Base-by-base conservation (phyloP, 148 eudicot species). In the Fagopyrum homotropicum region DNA sequence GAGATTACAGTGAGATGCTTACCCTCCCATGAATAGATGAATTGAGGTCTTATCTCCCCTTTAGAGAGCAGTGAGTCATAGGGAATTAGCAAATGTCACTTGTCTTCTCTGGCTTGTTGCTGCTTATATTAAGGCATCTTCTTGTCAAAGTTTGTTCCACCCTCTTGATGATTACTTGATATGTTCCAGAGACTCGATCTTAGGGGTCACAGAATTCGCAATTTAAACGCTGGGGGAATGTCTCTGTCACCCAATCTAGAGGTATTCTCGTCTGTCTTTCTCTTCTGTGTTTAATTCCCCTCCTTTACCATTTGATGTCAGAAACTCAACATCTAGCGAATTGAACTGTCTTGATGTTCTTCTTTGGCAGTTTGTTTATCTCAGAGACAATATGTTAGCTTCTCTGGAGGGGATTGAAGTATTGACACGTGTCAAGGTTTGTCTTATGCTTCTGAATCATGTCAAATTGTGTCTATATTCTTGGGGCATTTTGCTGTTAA, bases 301-400 rank as follows among this genome's bases (percentile, higher is more conserved):
- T 72, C 71, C 68, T 73, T 29, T 73, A 57, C 61, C 74, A 40
- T 1, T 77, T 69, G 40, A 60, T 60, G 66, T 12, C 35, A 59
- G 64, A 10, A 59, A 59, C 64, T 59, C 64, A 61, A 61, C 43
- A 59, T 77, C 43, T 54, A 35, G 30, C 48, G 59, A 19, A 45
- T 48, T 47, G 8, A 45, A 1, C 22, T 55, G 54, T 55, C 51
- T 73, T 82, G 10, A 16, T 63, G 71, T 69, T 79, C 51, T 72
- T 73, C 75, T 81, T 66, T 85, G 78, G 81, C 92, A 95, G 99
- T 95, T 95, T 87, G 94, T 95, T 79, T 95, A 95, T 85, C 93
- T 92, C 77, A 87, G 99, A 78, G 99, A 95, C 83, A 94, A 94
- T 83, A 88, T 92, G 71, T 77, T 94, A 78, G 85, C 98, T 46